phyloP scores from a whole-genome alignment of 1,284 basidiomycete genomes.

The Laetiporus sulphureus region DNA sequence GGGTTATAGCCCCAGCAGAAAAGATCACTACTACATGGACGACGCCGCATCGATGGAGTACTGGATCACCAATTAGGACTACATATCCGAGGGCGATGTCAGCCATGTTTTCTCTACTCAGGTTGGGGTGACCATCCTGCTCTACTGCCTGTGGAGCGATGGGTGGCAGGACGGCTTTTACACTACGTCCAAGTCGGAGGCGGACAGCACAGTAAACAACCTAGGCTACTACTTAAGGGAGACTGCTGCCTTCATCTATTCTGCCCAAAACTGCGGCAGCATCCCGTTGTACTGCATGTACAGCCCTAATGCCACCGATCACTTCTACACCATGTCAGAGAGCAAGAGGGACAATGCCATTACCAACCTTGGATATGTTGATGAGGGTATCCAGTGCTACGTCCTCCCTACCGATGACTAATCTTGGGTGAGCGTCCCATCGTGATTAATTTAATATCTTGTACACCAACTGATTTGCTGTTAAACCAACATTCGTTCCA shows the following conservation, averaged over 20 bases:
- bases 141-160: slow-evolving; percentile 1
- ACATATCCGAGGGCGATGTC: slow-evolving; percentile 3
- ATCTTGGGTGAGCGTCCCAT: too few species aligned
- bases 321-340: slow-evolving; percentile 4
- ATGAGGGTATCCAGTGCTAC: slow-evolving; percentile 1
- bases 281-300: slow-evolving; percentile 3
- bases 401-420: too few species aligned
- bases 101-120: not conserved
- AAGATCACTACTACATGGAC: slow-evolving; percentile 7
- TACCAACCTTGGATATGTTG: not conserved
- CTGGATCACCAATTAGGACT: not conserved
- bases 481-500: too few species aligned
- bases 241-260: not conserved
- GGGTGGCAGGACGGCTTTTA: slow-evolving; percentile 1
- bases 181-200: slow-evolving; percentile 1
- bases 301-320: not conserved
- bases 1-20: not conserved
- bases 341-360: slow-evolving; percentile 1
- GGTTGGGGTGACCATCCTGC: not conserved
- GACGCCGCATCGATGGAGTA: not conserved
- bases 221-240: not conserved
- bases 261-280: too few species aligned
- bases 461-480: too few species aligned
- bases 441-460: too few species aligned
- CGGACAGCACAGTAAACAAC: not conserved